Evolutionary conservation across 176 grass and related monocot genomes (phyloP), one percentile per base, ranked within the genome.

Genomic region (Dendrocalamus sinicus): DNA sequence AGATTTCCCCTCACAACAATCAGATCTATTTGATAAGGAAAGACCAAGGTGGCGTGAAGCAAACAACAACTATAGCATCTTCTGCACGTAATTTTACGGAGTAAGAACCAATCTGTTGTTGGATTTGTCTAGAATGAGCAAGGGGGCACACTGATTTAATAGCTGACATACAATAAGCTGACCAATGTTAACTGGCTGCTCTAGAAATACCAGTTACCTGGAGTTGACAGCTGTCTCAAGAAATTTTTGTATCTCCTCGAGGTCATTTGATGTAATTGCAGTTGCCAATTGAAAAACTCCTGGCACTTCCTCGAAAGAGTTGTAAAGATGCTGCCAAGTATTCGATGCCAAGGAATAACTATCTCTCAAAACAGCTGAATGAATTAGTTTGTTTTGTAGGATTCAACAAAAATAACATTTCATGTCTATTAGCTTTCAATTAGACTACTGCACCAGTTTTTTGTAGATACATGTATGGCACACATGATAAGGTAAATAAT

Each of bases 231-330:
- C 94, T 77, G 82, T 86, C 11, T 95, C 93, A 80, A 98, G 93
- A 86, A 98, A 98, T 88, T 94, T 98, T 40, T 98, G 93, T 88
- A 98, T 96, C 83, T 98, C 93, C 90, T 98, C 96, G 1, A 98
- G 90, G 48, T 98, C 93, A 85, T 92, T 91, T 83, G 93, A 95
- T 90, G 91, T 94, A 81, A 92, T 95, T 88, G 96, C 90, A 91
- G 96, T 98, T 77, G 96, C 96, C 80, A 95, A 95, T 44, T 94
- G 78, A 89, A 98, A 98, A 83, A 98, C 78, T 67, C 96, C 92
- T 47, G 90, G 93, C 66, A 98, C 89, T 92, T 96, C 96, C 76
- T 95, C 90, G 6, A 95, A 96, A 46, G 90, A 95, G 87, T 87
- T 92, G 76, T 98, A 95, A 81, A 98, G 93, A 81, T 96, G 86